Evolutionary conservation across 805 yeast genomes (phyloP), one percentile per base, ranked within the genome.

Genomic region (Candida krabiensis): DNA sequence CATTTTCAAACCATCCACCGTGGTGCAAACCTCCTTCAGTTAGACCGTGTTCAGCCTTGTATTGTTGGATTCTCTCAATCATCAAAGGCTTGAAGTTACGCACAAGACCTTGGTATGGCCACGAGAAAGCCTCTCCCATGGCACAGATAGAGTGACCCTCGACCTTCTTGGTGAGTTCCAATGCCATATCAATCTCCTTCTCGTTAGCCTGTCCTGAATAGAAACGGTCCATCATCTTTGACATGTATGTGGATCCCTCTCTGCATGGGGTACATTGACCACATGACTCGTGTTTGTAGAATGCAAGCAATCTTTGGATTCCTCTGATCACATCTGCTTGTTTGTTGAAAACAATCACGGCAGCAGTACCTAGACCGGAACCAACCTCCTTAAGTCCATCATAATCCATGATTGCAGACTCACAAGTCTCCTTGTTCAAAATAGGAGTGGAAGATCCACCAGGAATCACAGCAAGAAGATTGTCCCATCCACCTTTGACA

Each of bases 241-340:
- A 70, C 53, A 87, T 70, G 84, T 91, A 87, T 15, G 95, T 83
- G 30, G 96, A 86, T 41, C 96, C 96, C 68, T 87, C 96, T 63
- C 96, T 80, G 69, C 96, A 87, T 42, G 96, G 96, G 4, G 96
- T 87, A 71, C 96, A 87, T 69, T 87, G 96, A 43, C 96, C 95
- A 69, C 96, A 87, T 6, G 93, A 83, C 72, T 87, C 96, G 67
- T 87, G 96, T 70, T 83, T 85, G 71, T 86, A 87, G 64, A 87
- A 87, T 30, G 85, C 80, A 30, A 91, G 65, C 56, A 87, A 77
- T 64, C 96, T 76, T 66, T 87, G 95, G 61, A 87, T 87, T 51
- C 91, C 93, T 49, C 88, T 75, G 45, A 87, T 79, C 38, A 87
- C 79, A 61, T 87, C 95, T 26, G 95, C 84, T 54, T 81, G 79